Conservation (phyloP, 805 yeast genomes). For the Candida sonorensis region DNA sequence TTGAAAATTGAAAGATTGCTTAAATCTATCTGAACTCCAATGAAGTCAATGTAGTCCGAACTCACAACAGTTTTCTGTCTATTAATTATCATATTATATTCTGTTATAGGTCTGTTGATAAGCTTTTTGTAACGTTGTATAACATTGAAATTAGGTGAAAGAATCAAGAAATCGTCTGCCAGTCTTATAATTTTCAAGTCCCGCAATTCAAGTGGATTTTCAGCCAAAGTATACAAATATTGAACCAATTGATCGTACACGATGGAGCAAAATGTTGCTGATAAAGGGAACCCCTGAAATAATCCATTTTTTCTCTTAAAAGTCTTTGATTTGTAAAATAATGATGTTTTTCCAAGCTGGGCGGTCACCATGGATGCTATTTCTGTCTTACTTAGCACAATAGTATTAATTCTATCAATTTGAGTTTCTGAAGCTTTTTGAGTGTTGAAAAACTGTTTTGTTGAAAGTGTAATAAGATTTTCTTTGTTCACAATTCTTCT, state of each 20-base stretch:
- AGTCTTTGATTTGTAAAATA: slow-evolving; percentile 30
- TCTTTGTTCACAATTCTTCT: neutral
- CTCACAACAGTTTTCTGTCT: slow-evolving; percentile 30
- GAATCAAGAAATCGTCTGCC: slow-evolving; percentile 81
- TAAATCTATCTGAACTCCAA: slow-evolving; percentile 35
- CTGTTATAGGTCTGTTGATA: slow-evolving; percentile 32
- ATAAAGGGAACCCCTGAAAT: slow-evolving; percentile 79
- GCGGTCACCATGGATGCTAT: slow-evolving; percentile 37
- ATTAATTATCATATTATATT: slow-evolving; percentile 36
- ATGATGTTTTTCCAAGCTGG: slow-evolving; percentile 49
- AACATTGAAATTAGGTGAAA: slow-evolving; percentile 37
- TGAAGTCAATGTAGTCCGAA: slow-evolving; percentile 27
- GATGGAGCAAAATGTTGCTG: slow-evolving; percentile 67
- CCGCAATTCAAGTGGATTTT: slow-evolving; percentile 4
- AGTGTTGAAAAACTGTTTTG: no score
- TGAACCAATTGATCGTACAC: slow-evolving; percentile 58
- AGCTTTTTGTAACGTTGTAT: slow-evolving; percentile 25
- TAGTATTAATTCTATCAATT: slow-evolving; percentile 9
- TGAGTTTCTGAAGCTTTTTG: no score
- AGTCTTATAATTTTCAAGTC: slow-evolving; percentile 44
- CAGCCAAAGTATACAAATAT: slow-evolving; percentile 18
- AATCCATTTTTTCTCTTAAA: slow-evolving; percentile 59
- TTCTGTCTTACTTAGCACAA: slow-evolving; percentile 32
- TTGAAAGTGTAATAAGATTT: no score
- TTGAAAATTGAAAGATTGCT: slow-evolving; percentile 31